Base-by-base conservation (phyloP, 2,329 filamentous ascomycete genomes). In the Colletotrichum camelliae region DNA sequence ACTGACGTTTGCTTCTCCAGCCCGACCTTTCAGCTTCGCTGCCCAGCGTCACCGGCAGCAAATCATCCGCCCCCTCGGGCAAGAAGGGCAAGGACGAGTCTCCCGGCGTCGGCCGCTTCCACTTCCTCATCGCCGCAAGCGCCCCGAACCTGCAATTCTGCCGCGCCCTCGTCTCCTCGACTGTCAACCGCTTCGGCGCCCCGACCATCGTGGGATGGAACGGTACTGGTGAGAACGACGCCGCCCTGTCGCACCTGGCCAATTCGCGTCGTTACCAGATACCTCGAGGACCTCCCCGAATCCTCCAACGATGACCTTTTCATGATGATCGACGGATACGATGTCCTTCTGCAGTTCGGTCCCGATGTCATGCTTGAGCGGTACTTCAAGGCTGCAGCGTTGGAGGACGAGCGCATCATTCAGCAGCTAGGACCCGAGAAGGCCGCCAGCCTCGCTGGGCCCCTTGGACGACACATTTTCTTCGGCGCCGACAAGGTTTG, bases 301-400 rank as follows among this genome's bases (percentile, higher is more conserved):
- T 79, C 77, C 10, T 79, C 83, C 6, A 82, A 92, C 72, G 86
- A 91, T 24, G 93, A 94, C 80, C 82, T 95, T 33, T 88, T 93
- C 9, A 83, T 94, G 73, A 86, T 94, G 62, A 87, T 92, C 7
- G 92, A 94, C 80, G 91, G 90, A 2, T 89, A 91, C 80, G 91
- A 94, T 74, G 87, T 91, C 2, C 91, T 92, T 84, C 91, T 94
- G 75, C 93, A 94, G 81, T 85, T 94, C 4, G 91, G 92, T 0
- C 89, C 91, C 4, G 89, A 93, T 57, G 86, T 94, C 24, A 84
- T 94, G 77, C 88, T 94, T 31, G 84, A 89, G 77, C 88, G 93
- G 58, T 94, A 94, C 81, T 90, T 92, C 77, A 84, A 86, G 16
- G 83, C 91, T 18, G 81, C 90, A 21, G 84, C 86, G n/a, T 86